These are phyloP conservation scores for Vitis labrusca DNA, from an alignment of 164 flowering plant genomes.

Conservation along the genomic window DNA sequence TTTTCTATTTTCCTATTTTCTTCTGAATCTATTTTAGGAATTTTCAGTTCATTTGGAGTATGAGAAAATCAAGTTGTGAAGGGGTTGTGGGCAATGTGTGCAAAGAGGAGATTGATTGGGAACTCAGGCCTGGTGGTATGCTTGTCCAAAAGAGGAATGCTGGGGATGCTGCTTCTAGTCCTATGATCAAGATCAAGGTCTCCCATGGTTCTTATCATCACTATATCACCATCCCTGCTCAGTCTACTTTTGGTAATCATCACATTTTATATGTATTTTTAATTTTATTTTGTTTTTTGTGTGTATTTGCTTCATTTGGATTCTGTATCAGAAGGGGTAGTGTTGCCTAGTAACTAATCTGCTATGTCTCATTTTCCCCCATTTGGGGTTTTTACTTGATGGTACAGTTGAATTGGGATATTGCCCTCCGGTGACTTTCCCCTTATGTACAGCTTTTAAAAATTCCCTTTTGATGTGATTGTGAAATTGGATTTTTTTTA, in stretches of 20 bases:
- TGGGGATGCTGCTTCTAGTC: conserved; percentile 28
- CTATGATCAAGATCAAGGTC: conserved; percentile 55
- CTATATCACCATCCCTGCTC: conserved; percentile 51
- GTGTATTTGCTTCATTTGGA: background rate
- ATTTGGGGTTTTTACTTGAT: background rate
- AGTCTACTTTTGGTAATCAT: conserved; percentile 58
- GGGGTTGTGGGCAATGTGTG: conserved; percentile 6
- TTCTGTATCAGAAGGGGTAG: background rate
- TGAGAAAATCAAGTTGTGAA: conserved; percentile 17
- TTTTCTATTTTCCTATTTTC: background rate
- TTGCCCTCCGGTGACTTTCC: background rate
- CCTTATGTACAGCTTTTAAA: no score
- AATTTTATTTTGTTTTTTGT: background rate
- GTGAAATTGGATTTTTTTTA: no score
- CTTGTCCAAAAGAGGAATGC: conserved; percentile 51
- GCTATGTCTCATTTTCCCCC: background rate
- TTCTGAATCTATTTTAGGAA: background rate
- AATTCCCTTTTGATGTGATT: no score
- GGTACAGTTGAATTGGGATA: background rate
- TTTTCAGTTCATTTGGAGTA: background rate
- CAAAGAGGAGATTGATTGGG: conserved; percentile 49
- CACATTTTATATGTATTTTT: no score
- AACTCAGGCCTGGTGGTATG: conserved; percentile 63
- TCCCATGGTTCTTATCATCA: conserved; percentile 50
- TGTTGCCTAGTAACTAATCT: background rate